A percentile compares a stretch with the other conserved stretches of the same genome.
These are phyloP conservation scores for Pancytospora epiphaga DNA, from an alignment of 371 early-diverging fungal genomes.

Conservation along the genomic window DNA sequence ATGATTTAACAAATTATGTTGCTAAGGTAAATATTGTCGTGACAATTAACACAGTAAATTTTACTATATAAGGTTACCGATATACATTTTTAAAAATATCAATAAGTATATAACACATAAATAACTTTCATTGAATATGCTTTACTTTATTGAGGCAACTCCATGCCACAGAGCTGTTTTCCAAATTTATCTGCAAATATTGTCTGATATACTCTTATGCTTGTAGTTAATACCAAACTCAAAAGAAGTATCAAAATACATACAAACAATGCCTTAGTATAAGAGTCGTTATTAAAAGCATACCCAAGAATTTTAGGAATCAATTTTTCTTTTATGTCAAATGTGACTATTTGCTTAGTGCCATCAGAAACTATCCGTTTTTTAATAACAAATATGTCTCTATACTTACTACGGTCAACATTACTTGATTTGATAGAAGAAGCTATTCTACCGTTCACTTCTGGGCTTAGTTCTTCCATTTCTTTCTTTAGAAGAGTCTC, in stretches of 20 bases:
- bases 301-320: slow-evolving; percentile 37
- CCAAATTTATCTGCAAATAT: too few species aligned
- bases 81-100: too few species aligned
- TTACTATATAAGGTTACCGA: too few species aligned
- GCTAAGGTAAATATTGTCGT: too few species aligned
- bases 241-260: slow-evolving; percentile 47
- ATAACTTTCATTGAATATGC: too few species aligned
- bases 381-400: slow-evolving; percentile 54
- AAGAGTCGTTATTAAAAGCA: slow-evolving; percentile 26
- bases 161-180: too few species aligned
- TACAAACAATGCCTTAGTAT: slow-evolving; percentile 23
- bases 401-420: slow-evolving; percentile 42
- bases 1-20: too few species aligned
- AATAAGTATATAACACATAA: too few species aligned
- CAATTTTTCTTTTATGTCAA: slow-evolving; percentile 51
- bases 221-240: slow-evolving; percentile 51
- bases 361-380: slow-evolving; percentile 50
- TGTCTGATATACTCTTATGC: slow-evolving; percentile 51
- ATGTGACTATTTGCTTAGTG: slow-evolving; percentile 32
- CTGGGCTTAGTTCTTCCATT: slow-evolving; percentile 50
- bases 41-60: too few species aligned
- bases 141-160: too few species aligned
- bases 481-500: slow-evolving; percentile 29
- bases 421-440: slow-evolving; percentile 22
- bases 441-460: slow-evolving; percentile 41